Conservation (phyloP, 1,284 basidiomycete species). For the Ustilago sp. region DNA sequence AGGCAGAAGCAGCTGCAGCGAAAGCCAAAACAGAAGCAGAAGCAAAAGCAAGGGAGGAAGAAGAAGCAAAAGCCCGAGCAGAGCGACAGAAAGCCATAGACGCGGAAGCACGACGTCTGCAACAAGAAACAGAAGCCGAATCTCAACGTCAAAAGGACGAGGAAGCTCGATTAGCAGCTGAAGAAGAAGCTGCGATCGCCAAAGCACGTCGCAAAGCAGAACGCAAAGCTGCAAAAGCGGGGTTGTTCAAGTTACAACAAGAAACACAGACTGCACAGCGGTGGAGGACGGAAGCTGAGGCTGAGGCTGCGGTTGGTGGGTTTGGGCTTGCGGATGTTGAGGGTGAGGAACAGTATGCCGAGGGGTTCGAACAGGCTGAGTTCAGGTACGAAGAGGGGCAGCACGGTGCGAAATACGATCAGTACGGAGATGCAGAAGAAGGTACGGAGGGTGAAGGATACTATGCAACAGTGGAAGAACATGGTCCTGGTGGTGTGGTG, state of each 20-base stretch:
- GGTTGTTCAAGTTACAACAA: slow-evolving; percentile 42
- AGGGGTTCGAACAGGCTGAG: slow-evolving; percentile 12
- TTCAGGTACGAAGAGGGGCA: slow-evolving; percentile 27
- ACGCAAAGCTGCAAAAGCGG: slow-evolving; percentile 58
- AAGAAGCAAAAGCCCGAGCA: slow-evolving; percentile 17
- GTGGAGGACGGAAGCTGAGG: slow-evolving; percentile 58
- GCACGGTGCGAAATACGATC: slow-evolving; percentile 22
- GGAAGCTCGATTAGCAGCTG: slow-evolving; percentile 48
- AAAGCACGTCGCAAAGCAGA: slow-evolving; percentile 58
- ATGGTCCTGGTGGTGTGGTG: slow-evolving; percentile 40
- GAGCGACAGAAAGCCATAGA: slow-evolving; percentile 26
- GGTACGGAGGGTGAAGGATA: slow-evolving; percentile 16
- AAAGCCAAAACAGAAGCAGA: slow-evolving; percentile 12
- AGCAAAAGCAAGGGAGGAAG: slow-evolving; percentile 17
- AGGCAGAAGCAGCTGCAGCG: slow-evolving; percentile 11
- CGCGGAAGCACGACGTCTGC: slow-evolving; percentile 24
- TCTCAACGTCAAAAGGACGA: slow-evolving; percentile 36
- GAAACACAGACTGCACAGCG: slow-evolving; percentile 34
- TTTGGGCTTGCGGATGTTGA: slow-evolving; percentile 46
- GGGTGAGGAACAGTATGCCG: slow-evolving; percentile 13
- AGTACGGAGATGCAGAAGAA: slow-evolving; percentile 46
- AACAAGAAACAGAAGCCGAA: slow-evolving; percentile 43
- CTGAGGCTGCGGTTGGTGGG: slow-evolving; percentile 59
- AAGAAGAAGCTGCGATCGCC: slow-evolving; percentile 61
- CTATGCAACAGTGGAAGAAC: slow-evolving; percentile 42